Evolutionary conservation across 2,329 filamentous ascomycete genomes (phyloP).

Genomic region (Dothidotthia symphoricarpi): DNA sequence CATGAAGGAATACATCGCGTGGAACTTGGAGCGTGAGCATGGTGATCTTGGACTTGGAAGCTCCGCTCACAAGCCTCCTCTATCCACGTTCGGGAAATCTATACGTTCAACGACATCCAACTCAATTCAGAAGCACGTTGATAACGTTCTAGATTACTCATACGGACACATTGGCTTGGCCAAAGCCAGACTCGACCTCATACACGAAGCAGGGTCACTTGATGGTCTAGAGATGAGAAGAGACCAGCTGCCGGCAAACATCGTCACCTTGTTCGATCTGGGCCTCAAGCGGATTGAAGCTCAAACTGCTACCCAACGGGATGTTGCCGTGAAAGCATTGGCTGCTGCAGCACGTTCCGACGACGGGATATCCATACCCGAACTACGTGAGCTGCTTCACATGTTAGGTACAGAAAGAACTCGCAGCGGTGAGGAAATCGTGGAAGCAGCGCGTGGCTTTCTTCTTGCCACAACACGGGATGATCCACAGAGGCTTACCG

Average conservation of each 20-base stretch:
- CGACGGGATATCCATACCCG: conserved; percentile 8
- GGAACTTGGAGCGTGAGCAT: conserved; percentile 22
- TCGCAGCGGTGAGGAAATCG: conserved; percentile 20
- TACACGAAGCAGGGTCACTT: conserved; percentile 13
- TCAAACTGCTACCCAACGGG: conserved; percentile 4
- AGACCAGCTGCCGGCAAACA: conserved; percentile 18
- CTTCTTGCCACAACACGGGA: conserved; percentile 7
- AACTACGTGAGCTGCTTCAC: conserved; percentile 4
- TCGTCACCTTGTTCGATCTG: conserved; percentile 17
- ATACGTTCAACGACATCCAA: neutral
- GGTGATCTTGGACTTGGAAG: conserved; percentile 16
- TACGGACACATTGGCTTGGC: conserved; percentile 16
- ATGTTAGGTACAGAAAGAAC: neutral
- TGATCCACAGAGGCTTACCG: conserved; percentile 4
- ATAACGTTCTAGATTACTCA: conserved; percentile 6
- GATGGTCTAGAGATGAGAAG: conserved; percentile 7
- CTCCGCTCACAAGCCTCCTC: conserved; percentile 8
- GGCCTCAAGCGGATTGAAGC: conserved; percentile 12
- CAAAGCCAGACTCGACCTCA: conserved; percentile 16
- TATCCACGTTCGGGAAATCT: conserved; percentile 10
- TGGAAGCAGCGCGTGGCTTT: conserved; percentile 15
- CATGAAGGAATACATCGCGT: conserved; percentile 13
- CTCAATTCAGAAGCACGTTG: conserved; percentile 4
- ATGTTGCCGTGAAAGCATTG: conserved; percentile 14
- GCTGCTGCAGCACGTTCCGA: conserved; percentile 6